Percentiles rank a stretch among this genome's conserved stretches.
phyloP scores from a whole-genome alignment of 2,329 filamentous ascomycete genomes.

The Colletotrichum phormii region DNA sequence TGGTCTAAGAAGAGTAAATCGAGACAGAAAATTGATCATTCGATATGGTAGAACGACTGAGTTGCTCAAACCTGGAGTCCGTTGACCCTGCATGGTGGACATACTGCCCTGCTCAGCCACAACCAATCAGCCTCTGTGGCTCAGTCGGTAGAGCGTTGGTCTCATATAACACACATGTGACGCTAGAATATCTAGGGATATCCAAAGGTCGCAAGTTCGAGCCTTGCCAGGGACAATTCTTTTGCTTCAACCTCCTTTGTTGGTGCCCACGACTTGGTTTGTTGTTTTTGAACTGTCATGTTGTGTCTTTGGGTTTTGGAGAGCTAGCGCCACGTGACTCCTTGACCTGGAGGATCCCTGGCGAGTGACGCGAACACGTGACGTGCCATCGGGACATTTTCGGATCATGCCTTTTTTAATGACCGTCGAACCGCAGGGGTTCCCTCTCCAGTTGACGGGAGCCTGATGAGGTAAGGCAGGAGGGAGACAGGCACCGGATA shows the following conservation, averaged over 20 bases:
- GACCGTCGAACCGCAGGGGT: background rate
- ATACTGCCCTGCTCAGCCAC: background rate
- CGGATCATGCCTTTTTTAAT: too few species aligned
- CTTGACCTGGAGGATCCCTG: background rate
- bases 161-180: slow-evolving; percentile 31
- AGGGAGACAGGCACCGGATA: slow-evolving; percentile 8
- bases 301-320: background rate
- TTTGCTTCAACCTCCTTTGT: background rate
- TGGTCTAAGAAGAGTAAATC: background rate
- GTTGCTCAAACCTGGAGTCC: background rate
- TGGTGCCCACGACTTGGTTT: background rate
- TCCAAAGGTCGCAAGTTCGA: slow-evolving; percentile 37
- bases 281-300: too few species aligned
- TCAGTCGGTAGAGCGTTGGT: slow-evolving; percentile 37
- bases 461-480: background rate
- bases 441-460: background rate
- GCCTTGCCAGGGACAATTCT: slow-evolving; percentile 31
- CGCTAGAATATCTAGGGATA: background rate
- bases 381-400: slow-evolving; percentile 7
- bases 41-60: background rate
- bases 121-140: slow-evolving; percentile 15
- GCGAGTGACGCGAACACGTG: background rate
- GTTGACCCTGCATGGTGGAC: rapidly evolving
- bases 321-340: background rate
- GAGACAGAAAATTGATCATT: background rate